phyloP scores from a whole-genome alignment of 2,329 filamentous ascomycete genomes.

The Cladosporium sp. region DNA sequence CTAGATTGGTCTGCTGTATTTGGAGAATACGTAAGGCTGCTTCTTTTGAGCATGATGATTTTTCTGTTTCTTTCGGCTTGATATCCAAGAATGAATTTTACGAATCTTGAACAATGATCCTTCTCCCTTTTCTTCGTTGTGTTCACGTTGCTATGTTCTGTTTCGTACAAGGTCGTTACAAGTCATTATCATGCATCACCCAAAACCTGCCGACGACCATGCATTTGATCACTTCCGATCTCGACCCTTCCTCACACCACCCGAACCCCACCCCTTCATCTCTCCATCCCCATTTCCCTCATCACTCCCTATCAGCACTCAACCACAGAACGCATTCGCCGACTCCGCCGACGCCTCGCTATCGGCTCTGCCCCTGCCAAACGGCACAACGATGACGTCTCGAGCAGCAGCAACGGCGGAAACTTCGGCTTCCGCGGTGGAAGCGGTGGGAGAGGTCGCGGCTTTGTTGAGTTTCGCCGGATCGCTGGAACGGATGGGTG shows the following conservation, averaged over 20 bases:
- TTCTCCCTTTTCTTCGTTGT: background rate
- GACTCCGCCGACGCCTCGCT: slow-evolving; percentile 1
- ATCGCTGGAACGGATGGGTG: background rate
- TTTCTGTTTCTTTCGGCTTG: slow-evolving; percentile 12
- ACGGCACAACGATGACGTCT: background rate
- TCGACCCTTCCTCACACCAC: too few species aligned
- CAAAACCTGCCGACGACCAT: too few species aligned
- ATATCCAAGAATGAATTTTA: slow-evolving; percentile 16
- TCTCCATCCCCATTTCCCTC: background rate
- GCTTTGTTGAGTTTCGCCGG: background rate
- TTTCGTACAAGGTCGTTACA: too few species aligned
- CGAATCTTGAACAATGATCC: slow-evolving; percentile 13
- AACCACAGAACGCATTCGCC: slow-evolving; percentile 6
- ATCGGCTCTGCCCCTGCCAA: slow-evolving; percentile 1
- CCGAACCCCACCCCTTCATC: background rate
- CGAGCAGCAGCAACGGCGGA: background rate
- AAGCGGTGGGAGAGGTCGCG: background rate
- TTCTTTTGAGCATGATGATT: background rate
- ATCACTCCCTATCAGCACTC: background rate
- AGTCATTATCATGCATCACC: too few species aligned
- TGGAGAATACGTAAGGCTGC: too few species aligned
- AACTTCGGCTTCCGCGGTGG: too few species aligned
- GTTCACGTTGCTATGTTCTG: background rate
- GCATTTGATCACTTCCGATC: too few species aligned
- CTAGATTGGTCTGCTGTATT: slow-evolving; percentile 37